Evolutionary conservation across 305 asterid species (phyloP).

Genomic region (Striga hermonthica): DNA sequence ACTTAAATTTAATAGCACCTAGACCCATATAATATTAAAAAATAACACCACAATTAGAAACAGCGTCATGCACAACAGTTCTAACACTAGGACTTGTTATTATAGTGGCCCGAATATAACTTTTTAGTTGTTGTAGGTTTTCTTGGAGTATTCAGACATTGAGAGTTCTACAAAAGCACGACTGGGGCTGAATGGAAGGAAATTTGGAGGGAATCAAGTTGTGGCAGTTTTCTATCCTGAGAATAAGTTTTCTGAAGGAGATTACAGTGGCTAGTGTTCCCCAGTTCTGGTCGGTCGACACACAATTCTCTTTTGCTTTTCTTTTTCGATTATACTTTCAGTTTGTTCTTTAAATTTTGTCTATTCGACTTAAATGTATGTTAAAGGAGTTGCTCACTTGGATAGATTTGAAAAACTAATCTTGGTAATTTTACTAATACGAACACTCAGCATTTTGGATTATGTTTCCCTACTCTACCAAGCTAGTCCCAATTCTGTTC

Average conservation of each 20-base stretch:
- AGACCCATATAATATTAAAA: too few species aligned
- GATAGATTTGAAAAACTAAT: too few species aligned
- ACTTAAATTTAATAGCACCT: too few species aligned
- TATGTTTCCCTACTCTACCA: too few species aligned
- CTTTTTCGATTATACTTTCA: not conserved
- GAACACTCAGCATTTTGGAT: too few species aligned
- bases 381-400: too few species aligned
- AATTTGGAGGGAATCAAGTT: slow-evolving; percentile 90
- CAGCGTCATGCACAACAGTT: not conserved
- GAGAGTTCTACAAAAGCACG: slow-evolving; percentile 81
- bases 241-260: slow-evolving; percentile 73
- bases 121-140: slow-evolving; percentile 47
- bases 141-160: slow-evolving; percentile 76
- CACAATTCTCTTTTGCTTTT: slow-evolving; percentile 16
- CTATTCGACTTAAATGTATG: too few species aligned
- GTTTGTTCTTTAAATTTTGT: too few species aligned
- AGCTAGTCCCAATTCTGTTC: too few species aligned
- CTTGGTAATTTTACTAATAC: too few species aligned
- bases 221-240: slow-evolving; percentile 82
- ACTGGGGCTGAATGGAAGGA: slow-evolving; percentile 77
- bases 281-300: not conserved
- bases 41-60: too few species aligned
- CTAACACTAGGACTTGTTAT: not conserved
- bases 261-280: slow-evolving; percentile 54
- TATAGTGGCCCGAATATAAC: not conserved